Conservation (phyloP, 2,329 filamentous ascomycete species). For the Aspergillus oerlinghausenensis region DNA sequence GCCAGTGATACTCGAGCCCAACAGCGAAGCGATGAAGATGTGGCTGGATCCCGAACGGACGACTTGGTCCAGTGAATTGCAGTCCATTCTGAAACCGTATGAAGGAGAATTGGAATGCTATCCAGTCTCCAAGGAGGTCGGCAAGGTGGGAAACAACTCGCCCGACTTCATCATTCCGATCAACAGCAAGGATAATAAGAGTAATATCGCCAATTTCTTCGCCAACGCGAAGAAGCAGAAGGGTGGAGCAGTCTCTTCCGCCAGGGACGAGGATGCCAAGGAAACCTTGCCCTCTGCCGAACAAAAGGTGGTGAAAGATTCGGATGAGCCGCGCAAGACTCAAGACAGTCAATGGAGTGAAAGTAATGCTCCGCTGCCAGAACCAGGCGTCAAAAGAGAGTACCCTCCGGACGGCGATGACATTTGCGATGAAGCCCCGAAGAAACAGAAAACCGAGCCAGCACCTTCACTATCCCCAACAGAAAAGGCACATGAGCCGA, state of each 20-base stretch:
- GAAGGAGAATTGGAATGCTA: constrained; percentile 77
- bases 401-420: constrained; percentile 28
- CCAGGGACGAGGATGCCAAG: constrained; percentile 18
- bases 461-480: constrained; percentile 23
- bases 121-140: constrained; percentile 80
- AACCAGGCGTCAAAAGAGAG: constrained; percentile 46
- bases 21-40: constrained; percentile 61
- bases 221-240: constrained; percentile 48
- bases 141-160: constrained; percentile 90
- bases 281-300: constrained; percentile 33
- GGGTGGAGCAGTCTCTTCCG: constrained; percentile 21
- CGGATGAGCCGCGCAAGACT: constrained; percentile 33
- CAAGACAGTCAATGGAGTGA: constrained; percentile 44
- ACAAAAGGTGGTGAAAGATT: constrained; percentile 12
- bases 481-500: constrained; percentile 33
- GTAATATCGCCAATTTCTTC: constrained; percentile 93
- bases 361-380: constrained; percentile 50
- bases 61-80: constrained; percentile 74
- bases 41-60: constrained; percentile 73
- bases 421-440: constrained; percentile 13
- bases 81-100: constrained; percentile 74
- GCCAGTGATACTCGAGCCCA: constrained; percentile 84
- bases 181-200: constrained; percentile 81
- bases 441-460: constrained; percentile 21
- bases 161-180: constrained; percentile 77